Evolutionary conservation across 2,329 filamentous ascomycete species (phyloP).

Genomic region (Colletotrichum ledebouriae): DNA sequence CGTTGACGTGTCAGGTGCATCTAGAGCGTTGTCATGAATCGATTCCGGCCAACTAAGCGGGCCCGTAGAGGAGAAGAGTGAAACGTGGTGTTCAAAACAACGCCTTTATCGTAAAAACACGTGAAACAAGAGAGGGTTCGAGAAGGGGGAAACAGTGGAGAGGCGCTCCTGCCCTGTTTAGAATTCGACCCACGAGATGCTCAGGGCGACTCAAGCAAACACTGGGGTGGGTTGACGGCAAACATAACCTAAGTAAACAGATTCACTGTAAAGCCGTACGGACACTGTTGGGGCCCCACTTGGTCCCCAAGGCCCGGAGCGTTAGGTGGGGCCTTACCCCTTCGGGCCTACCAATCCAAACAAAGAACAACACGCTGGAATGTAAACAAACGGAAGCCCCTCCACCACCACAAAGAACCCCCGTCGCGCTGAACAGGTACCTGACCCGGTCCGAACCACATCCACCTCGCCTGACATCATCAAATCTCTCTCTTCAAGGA

Average conservation of each 20-base stretch:
- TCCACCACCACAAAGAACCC: slow-evolving; percentile 32
- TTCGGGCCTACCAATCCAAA: slow-evolving; percentile 28
- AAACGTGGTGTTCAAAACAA: slow-evolving; percentile 1
- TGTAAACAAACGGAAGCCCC: slow-evolving; percentile 42
- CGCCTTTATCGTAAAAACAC: not conserved
- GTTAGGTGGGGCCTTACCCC: slow-evolving; percentile 5
- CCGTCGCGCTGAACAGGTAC: slow-evolving; percentile 35
- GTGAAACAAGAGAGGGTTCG: slow-evolving; percentile 16
- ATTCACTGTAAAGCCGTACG: slow-evolving; percentile 18
- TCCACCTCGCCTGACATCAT: slow-evolving; percentile 41
- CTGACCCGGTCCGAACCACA: slow-evolving; percentile 10
- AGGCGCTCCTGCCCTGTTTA: slow-evolving; percentile 13
- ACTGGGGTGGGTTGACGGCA: slow-evolving; percentile 7
- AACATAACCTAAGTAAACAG: slow-evolving; percentile 1
- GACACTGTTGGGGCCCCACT: slow-evolving; percentile 23
- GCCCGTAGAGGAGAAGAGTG: not conserved
- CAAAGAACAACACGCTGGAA: slow-evolving; percentile 11
- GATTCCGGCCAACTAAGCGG: not conserved
- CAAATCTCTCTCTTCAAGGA: slow-evolving; percentile 25
- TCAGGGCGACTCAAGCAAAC: slow-evolving; percentile 28
- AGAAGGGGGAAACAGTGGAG: slow-evolving; percentile 5
- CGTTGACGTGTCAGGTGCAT: too few relatives aligned
- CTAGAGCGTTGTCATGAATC: too few relatives aligned
- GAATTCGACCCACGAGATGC: slow-evolving; percentile 18
- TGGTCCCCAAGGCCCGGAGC: slow-evolving; percentile 12